Conservation (phyloP, 192 early-diverging fungal species). For the Obelidium mucronatum region DNA sequence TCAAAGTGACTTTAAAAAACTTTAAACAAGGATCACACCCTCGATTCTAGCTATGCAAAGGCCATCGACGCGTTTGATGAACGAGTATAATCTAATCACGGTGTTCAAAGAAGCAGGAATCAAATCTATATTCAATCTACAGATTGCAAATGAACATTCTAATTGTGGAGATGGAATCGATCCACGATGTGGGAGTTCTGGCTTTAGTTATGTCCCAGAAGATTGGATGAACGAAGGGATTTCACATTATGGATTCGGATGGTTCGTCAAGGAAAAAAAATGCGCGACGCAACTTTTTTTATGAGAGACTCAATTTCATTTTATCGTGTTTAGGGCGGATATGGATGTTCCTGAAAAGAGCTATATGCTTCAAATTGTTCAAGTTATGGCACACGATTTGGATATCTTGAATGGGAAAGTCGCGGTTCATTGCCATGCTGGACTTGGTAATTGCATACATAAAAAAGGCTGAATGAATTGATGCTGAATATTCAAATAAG, state of each 20-base stretch:
- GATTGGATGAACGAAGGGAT: conserved; percentile 53
- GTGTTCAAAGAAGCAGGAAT: conserved; percentile 39
- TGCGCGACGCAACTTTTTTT: not conserved
- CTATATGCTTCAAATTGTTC: conserved; percentile 51
- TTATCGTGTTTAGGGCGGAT: conserved; percentile 48
- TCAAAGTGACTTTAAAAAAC: not conserved
- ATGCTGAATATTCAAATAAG: not conserved
- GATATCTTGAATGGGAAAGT: conserved; percentile 40
- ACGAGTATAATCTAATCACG: conserved; percentile 33
- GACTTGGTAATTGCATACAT: conserved; percentile 37
- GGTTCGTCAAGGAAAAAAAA: too few species aligned
- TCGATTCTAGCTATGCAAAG: conserved; percentile 57
- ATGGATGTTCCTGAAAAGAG: conserved; percentile 53
- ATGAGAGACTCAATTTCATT: not conserved
- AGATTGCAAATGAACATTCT: conserved; percentile 52
- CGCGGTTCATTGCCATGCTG: conserved; percentile 63
- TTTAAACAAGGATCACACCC: conserved; percentile 47
- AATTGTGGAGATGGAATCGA: conserved; percentile 54
- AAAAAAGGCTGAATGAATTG: not conserved
- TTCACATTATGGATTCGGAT: conserved; percentile 58
- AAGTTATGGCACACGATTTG: conserved; percentile 55
- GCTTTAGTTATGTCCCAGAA: conserved; percentile 55
- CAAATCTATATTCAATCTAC: conserved; percentile 52
- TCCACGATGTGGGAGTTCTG: conserved; percentile 12
- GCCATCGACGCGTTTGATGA: conserved; percentile 52